Base-by-base conservation (phyloP, 495 filamentous ascomycete genomes). In the Cenococcum geophilum region DNA sequence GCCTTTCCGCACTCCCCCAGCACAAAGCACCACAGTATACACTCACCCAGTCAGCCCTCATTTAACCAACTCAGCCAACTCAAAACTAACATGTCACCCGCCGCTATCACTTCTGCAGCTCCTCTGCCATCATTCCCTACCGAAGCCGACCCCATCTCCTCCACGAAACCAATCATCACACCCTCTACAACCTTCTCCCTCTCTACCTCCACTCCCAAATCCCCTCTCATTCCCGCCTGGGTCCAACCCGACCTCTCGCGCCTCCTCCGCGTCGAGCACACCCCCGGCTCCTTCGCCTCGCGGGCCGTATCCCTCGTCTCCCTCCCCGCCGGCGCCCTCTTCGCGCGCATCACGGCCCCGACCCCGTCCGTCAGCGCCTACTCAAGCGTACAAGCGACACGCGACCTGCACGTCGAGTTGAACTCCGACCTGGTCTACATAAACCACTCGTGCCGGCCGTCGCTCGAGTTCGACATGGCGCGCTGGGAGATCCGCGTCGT, bases 381-480 rank as follows among this genome's bases (percentile, higher is more conserved):
- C 72, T 82, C 83, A 12, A 86, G 81, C 14, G 86, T 90, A 20
- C 87, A 91, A 70, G 81, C 80, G 34, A 80, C 81, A 32, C 71
- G 65, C 43, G 71, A 84, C 69, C 75, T 73, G 58, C 86, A 91
- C 74, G 78, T 89, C 70, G 82, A 89, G 70, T 78, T 91, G 40
- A 89, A 91, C 75, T 84, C 80, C 62, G 87, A 89, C 68, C 71
- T 89, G 57, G 80, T 91, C 53, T 89, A 81, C 74, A 85, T 84
- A 75, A 89, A 91, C 71, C 87, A 91, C 75, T 83, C 80, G 0
- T 91, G 87, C 75, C 78, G 76, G 27, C 87, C 87, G 2, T 80
- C 80, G 47, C 75, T 91, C 27, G 78, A 84, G n/a, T 89, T 90
- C 70, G 87, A 90, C 72, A 89, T 84, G 76, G 69, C 69, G 47